Conservation (phyloP, 1,284 basidiomycete species). For the Omphalotus olearius region DNA sequence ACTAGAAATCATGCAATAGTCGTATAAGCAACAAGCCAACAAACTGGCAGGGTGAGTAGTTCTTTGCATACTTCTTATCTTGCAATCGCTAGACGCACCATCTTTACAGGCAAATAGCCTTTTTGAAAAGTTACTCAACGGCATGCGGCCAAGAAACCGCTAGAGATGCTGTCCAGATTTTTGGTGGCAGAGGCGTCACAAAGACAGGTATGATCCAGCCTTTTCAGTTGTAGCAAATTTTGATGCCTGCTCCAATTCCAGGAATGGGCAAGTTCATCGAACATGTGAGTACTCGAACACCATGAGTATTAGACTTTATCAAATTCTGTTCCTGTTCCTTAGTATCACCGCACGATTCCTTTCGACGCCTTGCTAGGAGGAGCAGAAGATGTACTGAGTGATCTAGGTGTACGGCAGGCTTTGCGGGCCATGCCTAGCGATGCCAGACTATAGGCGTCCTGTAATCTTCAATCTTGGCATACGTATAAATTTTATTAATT, state of each 20-base stretch:
- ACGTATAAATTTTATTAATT: background rate
- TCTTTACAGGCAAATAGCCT: constrained; percentile 59
- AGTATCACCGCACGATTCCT: constrained; percentile 64
- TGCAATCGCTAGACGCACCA: constrained; percentile 8
- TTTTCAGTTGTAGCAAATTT: background rate
- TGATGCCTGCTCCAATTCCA: constrained; percentile 16
- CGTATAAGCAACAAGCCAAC: constrained; percentile 53
- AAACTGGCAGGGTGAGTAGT: constrained; percentile 56
- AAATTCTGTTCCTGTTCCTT: constrained; percentile 13
- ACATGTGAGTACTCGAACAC: constrained; percentile 44
- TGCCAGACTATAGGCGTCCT: constrained; percentile 36
- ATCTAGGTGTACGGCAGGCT: constrained; percentile 68
- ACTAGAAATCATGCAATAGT: constrained; percentile 24
- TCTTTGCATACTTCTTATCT: background rate
- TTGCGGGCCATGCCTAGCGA: constrained; percentile 62
- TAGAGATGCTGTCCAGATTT: constrained; percentile 76
- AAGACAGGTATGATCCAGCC: constrained; percentile 48
- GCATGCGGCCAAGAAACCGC: constrained; percentile 69
- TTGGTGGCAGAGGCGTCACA: constrained; percentile 79
- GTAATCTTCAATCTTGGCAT: background rate
- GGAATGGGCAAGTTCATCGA: constrained; percentile 70
- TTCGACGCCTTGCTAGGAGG: constrained; percentile 71
- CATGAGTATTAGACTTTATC: constrained; percentile 3
- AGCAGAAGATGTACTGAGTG: constrained; percentile 68
- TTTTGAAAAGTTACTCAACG: constrained; percentile 75